These are phyloP conservation scores for Trametes villosa DNA, from an alignment of 768 basidiomycete species.

Conservation along the genomic window DNA sequence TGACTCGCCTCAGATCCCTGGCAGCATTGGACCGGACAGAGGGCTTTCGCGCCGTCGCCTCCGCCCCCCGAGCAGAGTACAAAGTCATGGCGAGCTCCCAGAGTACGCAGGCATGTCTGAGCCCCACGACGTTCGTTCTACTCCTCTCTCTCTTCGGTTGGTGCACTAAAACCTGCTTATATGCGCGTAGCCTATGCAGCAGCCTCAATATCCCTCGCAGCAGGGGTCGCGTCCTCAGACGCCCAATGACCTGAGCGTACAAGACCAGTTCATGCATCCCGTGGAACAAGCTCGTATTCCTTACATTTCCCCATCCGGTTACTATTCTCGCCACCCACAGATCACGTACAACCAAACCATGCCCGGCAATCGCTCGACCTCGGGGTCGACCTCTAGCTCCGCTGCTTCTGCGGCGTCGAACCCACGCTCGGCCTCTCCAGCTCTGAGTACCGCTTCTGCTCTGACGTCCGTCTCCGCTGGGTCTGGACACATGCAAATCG, in stretches of 20 bases:
- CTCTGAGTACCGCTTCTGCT: slow-evolving; percentile 58
- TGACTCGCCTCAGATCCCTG: slow-evolving; percentile 44
- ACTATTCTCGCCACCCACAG: background rate
- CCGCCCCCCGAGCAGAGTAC: slow-evolving; percentile 8
- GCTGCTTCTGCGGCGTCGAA: slow-evolving; percentile 50
- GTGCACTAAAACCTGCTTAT: slow-evolving; percentile 14
- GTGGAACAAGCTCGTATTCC: background rate
- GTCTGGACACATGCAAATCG: slow-evolving; percentile 34
- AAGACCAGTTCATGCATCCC: slow-evolving; percentile 9
- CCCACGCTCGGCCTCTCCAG: slow-evolving; percentile 63
- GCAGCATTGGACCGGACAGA: slow-evolving; percentile 59
- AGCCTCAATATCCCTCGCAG: slow-evolving; percentile 15
- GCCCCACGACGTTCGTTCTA: slow-evolving; percentile 13
- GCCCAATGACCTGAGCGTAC: slow-evolving; percentile 4
- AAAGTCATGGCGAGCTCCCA: slow-evolving; percentile 18
- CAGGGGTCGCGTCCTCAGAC: slow-evolving; percentile 22
- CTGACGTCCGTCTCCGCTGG: slow-evolving; percentile 54
- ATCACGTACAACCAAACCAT: slow-evolving; percentile 1
- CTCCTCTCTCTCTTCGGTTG: slow-evolving; percentile 2
- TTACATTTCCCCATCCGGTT: background rate
- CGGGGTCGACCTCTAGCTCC: slow-evolving; percentile 51
- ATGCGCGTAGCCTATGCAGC: slow-evolving; percentile 17
- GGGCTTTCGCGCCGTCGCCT: slow-evolving; percentile 42
- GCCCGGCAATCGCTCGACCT: slow-evolving; percentile 26
- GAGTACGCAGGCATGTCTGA: slow-evolving; percentile 12